Evolutionary conservation across 1,284 basidiomycete species (phyloP).

Genomic region (Boletus holoroseus): DNA sequence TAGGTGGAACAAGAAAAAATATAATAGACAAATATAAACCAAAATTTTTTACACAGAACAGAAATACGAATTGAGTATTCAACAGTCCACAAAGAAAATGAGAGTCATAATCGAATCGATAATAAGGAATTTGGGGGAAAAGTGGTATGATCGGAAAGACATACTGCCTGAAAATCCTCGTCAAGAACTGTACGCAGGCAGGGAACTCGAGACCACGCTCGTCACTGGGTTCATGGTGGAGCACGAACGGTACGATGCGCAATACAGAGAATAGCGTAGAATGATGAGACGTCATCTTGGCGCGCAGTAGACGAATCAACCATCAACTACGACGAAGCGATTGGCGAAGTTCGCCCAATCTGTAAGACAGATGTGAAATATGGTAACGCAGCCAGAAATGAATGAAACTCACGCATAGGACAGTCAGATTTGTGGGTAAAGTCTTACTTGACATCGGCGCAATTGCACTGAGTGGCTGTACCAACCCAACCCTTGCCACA

Average conservation of each 20-base stretch:
- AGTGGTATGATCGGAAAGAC: slow-evolving; percentile 15
- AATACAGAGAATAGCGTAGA: slow-evolving; percentile 49
- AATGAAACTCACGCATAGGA: slow-evolving; percentile 26
- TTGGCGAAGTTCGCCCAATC: slow-evolving; percentile 36
- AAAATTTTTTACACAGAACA: slow-evolving; percentile 1
- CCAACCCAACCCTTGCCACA: slow-evolving; percentile 71
- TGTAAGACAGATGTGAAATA: slow-evolving; percentile 14
- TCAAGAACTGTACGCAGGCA: slow-evolving; percentile 32
- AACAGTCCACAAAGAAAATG: slow-evolving; percentile 18
- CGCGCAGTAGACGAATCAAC: slow-evolving; percentile 36
- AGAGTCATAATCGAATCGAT: slow-evolving; percentile 6
- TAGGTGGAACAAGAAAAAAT: background rate
- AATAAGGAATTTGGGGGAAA: background rate
- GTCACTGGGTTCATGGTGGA: slow-evolving; percentile 47
- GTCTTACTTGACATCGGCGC: slow-evolving; percentile 60
- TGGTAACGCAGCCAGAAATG: background rate
- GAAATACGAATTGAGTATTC: slow-evolving; percentile 7
- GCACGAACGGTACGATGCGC: slow-evolving; percentile 56
- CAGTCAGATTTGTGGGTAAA: slow-evolving; percentile 1
- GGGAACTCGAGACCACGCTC: slow-evolving; percentile 49
- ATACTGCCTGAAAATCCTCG: slow-evolving; percentile 32
- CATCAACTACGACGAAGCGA: slow-evolving; percentile 35
- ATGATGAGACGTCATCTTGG: slow-evolving; percentile 30
- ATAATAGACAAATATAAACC: slow-evolving; percentile 18
- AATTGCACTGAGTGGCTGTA: slow-evolving; percentile 52